Evolutionary conservation across 2,329 filamentous ascomycete genomes (phyloP).

Genomic region (Aspergillus sojae): DNA sequence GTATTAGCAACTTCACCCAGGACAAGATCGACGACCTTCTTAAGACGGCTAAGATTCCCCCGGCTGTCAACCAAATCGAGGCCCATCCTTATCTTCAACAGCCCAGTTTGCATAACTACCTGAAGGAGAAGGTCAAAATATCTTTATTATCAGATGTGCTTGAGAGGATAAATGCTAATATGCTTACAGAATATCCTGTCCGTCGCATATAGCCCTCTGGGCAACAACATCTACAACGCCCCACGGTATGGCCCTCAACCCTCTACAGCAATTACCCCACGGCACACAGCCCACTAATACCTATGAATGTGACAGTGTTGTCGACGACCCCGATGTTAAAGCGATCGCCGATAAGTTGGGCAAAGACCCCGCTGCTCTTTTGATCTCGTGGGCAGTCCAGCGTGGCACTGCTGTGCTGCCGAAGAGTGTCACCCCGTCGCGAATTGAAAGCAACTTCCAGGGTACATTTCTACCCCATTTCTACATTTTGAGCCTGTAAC

Average conservation of each 20-base stretch:
- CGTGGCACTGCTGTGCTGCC: slow-evolving; percentile 57
- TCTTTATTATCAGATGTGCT: fast-evolving
- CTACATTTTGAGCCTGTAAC: background rate
- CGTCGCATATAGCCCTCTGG: slow-evolving; percentile 65
- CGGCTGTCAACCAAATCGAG: slow-evolving; percentile 68
- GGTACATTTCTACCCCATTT: slow-evolving; percentile 26
- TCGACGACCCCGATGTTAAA: slow-evolving; percentile 62
- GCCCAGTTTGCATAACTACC: slow-evolving; percentile 54
- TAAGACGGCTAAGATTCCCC: slow-evolving; percentile 52
- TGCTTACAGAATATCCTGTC: slow-evolving; percentile 47
- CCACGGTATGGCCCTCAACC: slow-evolving; percentile 28
- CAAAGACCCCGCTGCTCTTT: slow-evolving; percentile 58
- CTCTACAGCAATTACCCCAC: background rate
- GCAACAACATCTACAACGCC: slow-evolving; percentile 45
- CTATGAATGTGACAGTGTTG: slow-evolving; percentile 48
- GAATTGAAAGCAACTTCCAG: slow-evolving; percentile 54
- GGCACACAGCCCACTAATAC: background rate
- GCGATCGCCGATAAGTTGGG: slow-evolving; percentile 65
- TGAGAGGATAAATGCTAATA: background rate
- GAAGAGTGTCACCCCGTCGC: slow-evolving; percentile 56
- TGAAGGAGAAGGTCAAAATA: slow-evolving; percentile 52
- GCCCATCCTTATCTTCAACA: slow-evolving; percentile 68
- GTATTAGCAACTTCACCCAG: slow-evolving; percentile 46
- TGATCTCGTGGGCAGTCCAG: slow-evolving; percentile 59
- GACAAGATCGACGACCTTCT: slow-evolving; percentile 32